A percentile compares a stretch with the other conserved stretches of the same genome.
Conservation (phyloP, 2,329 filamentous ascomycete genomes). For the Cadophora malorum region DNA sequence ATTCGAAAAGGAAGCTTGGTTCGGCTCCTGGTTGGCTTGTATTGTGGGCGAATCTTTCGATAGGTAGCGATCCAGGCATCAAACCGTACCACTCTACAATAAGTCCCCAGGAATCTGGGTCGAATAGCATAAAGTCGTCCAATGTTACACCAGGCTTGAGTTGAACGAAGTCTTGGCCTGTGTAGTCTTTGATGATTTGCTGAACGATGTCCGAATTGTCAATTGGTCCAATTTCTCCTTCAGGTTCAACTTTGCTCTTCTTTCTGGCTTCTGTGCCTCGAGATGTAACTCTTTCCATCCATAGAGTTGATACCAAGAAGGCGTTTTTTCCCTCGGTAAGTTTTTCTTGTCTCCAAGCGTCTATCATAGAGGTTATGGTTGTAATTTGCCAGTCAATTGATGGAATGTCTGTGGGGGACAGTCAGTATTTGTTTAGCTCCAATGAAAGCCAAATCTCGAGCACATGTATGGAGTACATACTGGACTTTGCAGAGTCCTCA, state of each 20-base stretch:
- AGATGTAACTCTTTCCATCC: conserved; percentile 77
- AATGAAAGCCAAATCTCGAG: background rate
- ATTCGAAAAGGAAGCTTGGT: conserved; percentile 79
- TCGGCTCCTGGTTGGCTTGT: conserved; percentile 62
- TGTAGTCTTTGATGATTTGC: conserved; percentile 59
- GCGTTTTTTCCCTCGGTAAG: conserved; percentile 75
- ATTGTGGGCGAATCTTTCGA: conserved; percentile 80
- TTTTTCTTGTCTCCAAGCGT: conserved; percentile 54
- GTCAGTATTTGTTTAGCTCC: conserved; percentile 16
- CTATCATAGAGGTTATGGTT: conserved; percentile 68
- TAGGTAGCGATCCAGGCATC: conserved; percentile 70
- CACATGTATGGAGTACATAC: conserved; percentile 2
- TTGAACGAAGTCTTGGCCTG: conserved; percentile 68
- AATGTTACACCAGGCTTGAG: conserved; percentile 71
- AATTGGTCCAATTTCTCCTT: conserved; percentile 72
- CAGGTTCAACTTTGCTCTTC: conserved; percentile 63
- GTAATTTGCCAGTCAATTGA: conserved; percentile 75
- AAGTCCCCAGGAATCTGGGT: conserved; percentile 80
- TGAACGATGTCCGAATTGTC: conserved; percentile 86
- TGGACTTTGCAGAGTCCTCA: conserved; percentile 22
- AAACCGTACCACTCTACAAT: conserved; percentile 85
- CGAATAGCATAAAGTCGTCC: conserved; percentile 80
- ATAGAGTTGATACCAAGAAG: conserved; percentile 79
- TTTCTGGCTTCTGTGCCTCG: conserved; percentile 64
- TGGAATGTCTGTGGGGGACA: conserved; percentile 44